Conservation (phyloP, 108 stramenopile genomes). For the Cyclotella kingstonii region DNA sequence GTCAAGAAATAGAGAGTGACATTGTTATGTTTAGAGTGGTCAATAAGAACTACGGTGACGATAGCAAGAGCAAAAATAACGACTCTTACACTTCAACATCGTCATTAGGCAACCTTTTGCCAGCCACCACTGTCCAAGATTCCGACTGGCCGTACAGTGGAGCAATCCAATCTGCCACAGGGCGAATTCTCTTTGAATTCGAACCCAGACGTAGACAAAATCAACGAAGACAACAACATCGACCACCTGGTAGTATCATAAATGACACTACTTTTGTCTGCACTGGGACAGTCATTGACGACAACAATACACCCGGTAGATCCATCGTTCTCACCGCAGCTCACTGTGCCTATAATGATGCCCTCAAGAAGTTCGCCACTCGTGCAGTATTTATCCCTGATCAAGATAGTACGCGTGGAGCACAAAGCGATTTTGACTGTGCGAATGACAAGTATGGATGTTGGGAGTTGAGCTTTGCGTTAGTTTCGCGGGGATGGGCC, state of each 20-base stretch:
- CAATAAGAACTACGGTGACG: background rate
- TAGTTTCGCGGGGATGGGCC: slow-evolving; percentile 19
- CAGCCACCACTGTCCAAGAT: slow-evolving; percentile 2
- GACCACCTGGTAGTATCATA: too few species aligned
- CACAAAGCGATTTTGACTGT: slow-evolving; percentile 14
- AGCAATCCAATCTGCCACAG: slow-evolving; percentile 21
- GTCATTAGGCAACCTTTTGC: background rate
- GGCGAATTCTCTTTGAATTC: slow-evolving; percentile 38
- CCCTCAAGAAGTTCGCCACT: slow-evolving; percentile 30
- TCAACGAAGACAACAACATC: too few species aligned
- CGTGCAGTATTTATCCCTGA: slow-evolving; percentile 22
- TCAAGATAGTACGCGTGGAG: slow-evolving; percentile 12
- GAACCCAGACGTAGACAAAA: slow-evolving; percentile 13
- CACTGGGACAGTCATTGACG: slow-evolving; percentile 30
- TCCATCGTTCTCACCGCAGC: slow-evolving; percentile 39
- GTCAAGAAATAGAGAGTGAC: slow-evolving; percentile 5
- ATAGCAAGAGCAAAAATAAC: background rate
- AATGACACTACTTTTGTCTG: slow-evolving; percentile 39
- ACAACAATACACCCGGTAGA: slow-evolving; percentile 25
- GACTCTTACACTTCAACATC: background rate
- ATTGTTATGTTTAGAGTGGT: slow-evolving; percentile 12
- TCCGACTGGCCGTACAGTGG: slow-evolving; percentile 31
- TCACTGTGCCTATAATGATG: slow-evolving; percentile 43
- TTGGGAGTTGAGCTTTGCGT: slow-evolving; percentile 26
- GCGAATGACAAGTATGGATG: slow-evolving; percentile 19